phyloP scores from a whole-genome alignment of 352 stramenopile species.

The Phytophthora idaei region DNA sequence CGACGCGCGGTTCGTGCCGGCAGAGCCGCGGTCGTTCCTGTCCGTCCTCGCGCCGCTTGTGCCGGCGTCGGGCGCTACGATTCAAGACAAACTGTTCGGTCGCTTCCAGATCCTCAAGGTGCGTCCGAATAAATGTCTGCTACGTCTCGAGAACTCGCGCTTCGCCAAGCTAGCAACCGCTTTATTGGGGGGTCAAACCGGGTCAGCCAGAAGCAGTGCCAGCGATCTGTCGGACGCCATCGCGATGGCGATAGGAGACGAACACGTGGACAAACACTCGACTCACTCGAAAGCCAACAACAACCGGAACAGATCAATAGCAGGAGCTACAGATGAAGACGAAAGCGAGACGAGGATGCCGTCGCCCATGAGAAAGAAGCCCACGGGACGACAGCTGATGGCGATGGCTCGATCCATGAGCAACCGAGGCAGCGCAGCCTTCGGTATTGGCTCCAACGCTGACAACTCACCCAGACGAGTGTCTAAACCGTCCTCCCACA shows the following conservation, averaged over 20 bases:
- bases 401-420: slow-evolving; percentile 40
- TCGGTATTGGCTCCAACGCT: slow-evolving; percentile 12
- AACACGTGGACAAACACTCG: slow-evolving; percentile 5
- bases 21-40: slow-evolving; percentile 67
- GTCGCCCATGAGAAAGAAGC: slow-evolving; percentile 67
- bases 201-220: slow-evolving; percentile 27
- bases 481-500: slow-evolving; percentile 42
- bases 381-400: slow-evolving; percentile 35
- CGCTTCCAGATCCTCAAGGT: slow-evolving; percentile 72
- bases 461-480: slow-evolving; percentile 39
- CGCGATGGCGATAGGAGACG: slow-evolving; percentile 45
- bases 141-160: slow-evolving; percentile 61
- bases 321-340: slow-evolving; percentile 23
- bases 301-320: background rate
- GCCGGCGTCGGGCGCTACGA: slow-evolving; percentile 44
- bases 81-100: slow-evolving; percentile 81
- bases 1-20: slow-evolving; percentile 68
- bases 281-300: background rate
- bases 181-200: slow-evolving; percentile 15
- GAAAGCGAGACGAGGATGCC: slow-evolving; percentile 49
- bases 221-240: slow-evolving; percentile 45
- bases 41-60: slow-evolving; percentile 46
- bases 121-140: slow-evolving; percentile 59
- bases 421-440: slow-evolving; percentile 38
- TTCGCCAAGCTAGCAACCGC: slow-evolving; percentile 43